These are phyloP conservation scores for Conticribra weissflogii DNA, from an alignment of 108 stramenopile species.

Conservation along the genomic window DNA sequence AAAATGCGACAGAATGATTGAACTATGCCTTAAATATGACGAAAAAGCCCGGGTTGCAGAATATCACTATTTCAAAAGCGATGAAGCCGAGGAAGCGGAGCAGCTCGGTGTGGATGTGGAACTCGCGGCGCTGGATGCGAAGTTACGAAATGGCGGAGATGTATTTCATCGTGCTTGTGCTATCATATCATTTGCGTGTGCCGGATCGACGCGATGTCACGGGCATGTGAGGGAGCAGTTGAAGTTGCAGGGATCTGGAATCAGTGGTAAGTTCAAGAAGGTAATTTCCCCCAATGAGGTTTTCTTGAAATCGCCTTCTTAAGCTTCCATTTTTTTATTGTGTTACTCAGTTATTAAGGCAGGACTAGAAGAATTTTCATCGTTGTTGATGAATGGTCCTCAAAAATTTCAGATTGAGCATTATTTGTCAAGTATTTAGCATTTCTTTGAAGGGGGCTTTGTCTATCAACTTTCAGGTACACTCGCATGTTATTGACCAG, in stretches of 20 bases:
- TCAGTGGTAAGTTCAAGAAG: constrained; percentile 38
- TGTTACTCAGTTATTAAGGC: constrained; percentile 33
- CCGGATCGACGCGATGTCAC: constrained; percentile 71
- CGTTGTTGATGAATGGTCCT: constrained; percentile 28
- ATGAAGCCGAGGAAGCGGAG: constrained; percentile 61
- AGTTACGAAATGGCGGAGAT: constrained; percentile 78
- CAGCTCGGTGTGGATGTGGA: constrained; percentile 55
- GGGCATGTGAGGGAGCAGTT: constrained; percentile 64
- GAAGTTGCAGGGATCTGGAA: constrained; percentile 63
- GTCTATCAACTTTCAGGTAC: too few relatives aligned
- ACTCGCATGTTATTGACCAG: too few relatives aligned
- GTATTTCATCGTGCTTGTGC: constrained; percentile 78
- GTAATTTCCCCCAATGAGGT: neutral
- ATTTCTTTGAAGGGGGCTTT: neutral
- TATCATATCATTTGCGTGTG: constrained; percentile 65
- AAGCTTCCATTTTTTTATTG: neutral
- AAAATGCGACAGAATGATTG: constrained; percentile 79
- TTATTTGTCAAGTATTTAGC: constrained; percentile 37
- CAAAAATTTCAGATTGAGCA: constrained; percentile 50
- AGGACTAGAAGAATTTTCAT: constrained; percentile 42
- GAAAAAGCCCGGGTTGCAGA: constrained; percentile 73
- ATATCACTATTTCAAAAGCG: constrained; percentile 67
- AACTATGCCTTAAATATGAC: constrained; percentile 73
- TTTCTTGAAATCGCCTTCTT: neutral
- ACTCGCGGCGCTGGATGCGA: constrained; percentile 73